Evolutionary conservation across 2,329 filamentous ascomycete species (phyloP).

Genomic region (Scorias spongiosa): DNA sequence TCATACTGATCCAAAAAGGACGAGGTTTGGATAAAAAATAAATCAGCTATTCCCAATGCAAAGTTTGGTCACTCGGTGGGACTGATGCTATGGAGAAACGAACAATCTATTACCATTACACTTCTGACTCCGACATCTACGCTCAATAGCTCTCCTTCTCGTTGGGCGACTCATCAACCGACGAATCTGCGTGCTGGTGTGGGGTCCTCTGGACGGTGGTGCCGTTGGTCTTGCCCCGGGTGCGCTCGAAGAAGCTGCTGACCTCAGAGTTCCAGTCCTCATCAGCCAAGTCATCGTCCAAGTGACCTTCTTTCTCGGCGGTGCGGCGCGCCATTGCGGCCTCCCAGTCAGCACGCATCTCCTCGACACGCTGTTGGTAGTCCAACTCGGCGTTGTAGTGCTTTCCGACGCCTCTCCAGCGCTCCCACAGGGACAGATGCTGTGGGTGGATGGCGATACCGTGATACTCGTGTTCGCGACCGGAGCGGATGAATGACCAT

Average conservation of each 20-base stretch:
- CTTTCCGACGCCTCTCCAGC: conserved; percentile 61
- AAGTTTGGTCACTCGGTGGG: too few relatives aligned
- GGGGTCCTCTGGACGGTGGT: neutral
- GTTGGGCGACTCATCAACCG: neutral
- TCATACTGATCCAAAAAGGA: too few relatives aligned
- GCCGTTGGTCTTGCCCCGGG: conserved; percentile 7
- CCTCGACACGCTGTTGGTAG: conserved; percentile 63
- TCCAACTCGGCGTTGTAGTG: conserved; percentile 70
- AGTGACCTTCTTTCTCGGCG: conserved; percentile 32
- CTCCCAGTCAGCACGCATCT: conserved; percentile 49
- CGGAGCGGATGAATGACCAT: conserved; percentile 73
- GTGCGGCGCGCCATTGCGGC: conserved; percentile 40
- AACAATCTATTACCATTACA: too few relatives aligned
- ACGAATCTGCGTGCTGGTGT: neutral
- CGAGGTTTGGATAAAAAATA: too few relatives aligned
- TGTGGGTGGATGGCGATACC: conserved; percentile 79
- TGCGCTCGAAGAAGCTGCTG: conserved; percentile 39
- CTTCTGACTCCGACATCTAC: neutral
- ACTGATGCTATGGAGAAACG: too few relatives aligned
- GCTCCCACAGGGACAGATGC: conserved; percentile 82
- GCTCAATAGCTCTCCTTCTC: neutral
- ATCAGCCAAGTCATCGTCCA: conserved; percentile 27
- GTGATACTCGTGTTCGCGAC: conserved; percentile 70
- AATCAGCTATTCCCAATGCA: too few relatives aligned
- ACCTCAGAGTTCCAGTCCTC: conserved; percentile 35